Percentiles rank a stretch among this genome's conserved stretches.
Conservation (phyloP, 352 stramenopile species). For the Pythium apleroticum region DNA sequence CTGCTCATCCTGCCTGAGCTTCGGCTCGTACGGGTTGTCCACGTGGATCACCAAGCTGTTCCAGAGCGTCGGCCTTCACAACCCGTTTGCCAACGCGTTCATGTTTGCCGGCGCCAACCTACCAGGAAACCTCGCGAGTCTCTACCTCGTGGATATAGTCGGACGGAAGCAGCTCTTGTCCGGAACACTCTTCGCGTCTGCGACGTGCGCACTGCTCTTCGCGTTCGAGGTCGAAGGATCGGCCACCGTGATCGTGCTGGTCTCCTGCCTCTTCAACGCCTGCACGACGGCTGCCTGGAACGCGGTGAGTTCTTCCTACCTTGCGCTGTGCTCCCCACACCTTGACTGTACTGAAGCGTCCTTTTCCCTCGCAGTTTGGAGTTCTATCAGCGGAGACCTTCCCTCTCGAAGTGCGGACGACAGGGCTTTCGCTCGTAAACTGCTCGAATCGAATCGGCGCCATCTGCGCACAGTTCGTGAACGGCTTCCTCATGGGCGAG, state of each 20-base stretch:
- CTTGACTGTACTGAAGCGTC: too few relatives aligned
- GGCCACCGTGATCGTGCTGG: slow-evolving; percentile 73
- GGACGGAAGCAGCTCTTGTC: slow-evolving; percentile 71
- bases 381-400: slow-evolving; percentile 89
- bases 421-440: slow-evolving; percentile 89
- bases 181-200: slow-evolving; percentile 65
- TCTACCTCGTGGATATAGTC: slow-evolving; percentile 72
- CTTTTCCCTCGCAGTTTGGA: slow-evolving; percentile 59
- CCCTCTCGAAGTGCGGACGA: slow-evolving; percentile 86
- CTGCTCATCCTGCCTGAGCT: slow-evolving; percentile 72
- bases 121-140: slow-evolving; percentile 87
- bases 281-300: slow-evolving; percentile 91
- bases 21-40: slow-evolving; percentile 91
- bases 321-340: neutral
- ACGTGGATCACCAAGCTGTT: slow-evolving; percentile 96
- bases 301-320: slow-evolving; percentile 43
- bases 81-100: slow-evolving; percentile 92
- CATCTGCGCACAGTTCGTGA: slow-evolving; percentile 91
- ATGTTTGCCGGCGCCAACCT: slow-evolving; percentile 91
- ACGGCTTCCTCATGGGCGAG: slow-evolving; percentile 81
- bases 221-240: slow-evolving; percentile 72
- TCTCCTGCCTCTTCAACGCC: slow-evolving; percentile 91
- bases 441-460: slow-evolving; percentile 85
- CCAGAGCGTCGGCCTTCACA: slow-evolving; percentile 77
- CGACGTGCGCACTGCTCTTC: slow-evolving; percentile 70